Percentiles rank a stretch among this genome's conserved stretches.
phyloP scores from a whole-genome alignment of 2,329 filamentous ascomycete species.

The Clonostachys chloroleuca region DNA sequence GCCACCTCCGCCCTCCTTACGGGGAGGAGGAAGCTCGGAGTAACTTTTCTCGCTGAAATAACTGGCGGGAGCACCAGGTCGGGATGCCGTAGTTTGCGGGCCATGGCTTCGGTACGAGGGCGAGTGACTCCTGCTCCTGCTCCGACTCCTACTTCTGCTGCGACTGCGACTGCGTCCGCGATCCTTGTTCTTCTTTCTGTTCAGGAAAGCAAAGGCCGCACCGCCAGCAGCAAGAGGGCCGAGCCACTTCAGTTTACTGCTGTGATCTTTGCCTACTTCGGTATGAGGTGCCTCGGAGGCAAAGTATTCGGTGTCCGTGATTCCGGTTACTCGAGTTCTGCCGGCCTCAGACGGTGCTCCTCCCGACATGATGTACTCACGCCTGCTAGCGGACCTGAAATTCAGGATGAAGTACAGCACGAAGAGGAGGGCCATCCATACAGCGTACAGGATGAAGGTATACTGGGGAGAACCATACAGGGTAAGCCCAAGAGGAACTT shows the following conservation, averaged over 20 bases:
- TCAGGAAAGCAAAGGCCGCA: constrained; percentile 39
- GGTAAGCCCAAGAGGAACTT: constrained; percentile 84
- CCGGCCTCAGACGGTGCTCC: constrained; percentile 51
- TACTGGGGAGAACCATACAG: constrained; percentile 86
- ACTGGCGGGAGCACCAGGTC: constrained; percentile 52
- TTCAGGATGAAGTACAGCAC: constrained; percentile 76
- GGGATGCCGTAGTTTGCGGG: constrained; percentile 47
- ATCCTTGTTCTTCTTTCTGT: constrained; percentile 34
- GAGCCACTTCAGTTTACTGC: constrained; percentile 36
- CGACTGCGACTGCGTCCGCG: constrained; percentile 27
- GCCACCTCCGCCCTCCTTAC: constrained; percentile 41
- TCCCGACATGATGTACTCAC: constrained; percentile 51
- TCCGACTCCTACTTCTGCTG: constrained; percentile 35
- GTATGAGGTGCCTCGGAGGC: constrained; percentile 20
- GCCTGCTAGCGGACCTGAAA: constrained; percentile 57
- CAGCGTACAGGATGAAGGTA: constrained; percentile 79
- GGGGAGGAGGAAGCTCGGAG: constrained; percentile 34
- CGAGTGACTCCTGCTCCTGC: constrained; percentile 31
- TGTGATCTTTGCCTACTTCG: constrained; percentile 14
- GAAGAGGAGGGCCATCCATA: constrained; percentile 72
- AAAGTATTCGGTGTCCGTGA: constrained; percentile 30
- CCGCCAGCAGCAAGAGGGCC: constrained; percentile 48
- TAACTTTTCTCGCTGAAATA: constrained; percentile 62
- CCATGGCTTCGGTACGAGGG: constrained; percentile 28
- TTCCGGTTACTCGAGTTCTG: constrained; percentile 24